Percentiles rank a stretch among this genome's conserved stretches.
Evolutionary conservation across 345 rosid genomes (phyloP).

Genomic region (Eucalyptus albens): DNA sequence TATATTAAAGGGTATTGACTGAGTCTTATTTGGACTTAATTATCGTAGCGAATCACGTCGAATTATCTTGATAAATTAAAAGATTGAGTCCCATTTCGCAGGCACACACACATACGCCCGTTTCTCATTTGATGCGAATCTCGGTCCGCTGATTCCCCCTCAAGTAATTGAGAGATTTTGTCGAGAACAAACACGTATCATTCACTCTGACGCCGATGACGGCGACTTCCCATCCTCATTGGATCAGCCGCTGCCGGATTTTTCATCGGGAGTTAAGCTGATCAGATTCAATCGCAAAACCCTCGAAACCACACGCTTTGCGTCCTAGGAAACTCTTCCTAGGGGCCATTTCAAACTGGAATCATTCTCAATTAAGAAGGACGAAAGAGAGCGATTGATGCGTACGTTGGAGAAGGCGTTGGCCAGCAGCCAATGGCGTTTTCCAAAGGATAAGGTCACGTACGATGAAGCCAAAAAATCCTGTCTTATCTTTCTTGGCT

Average conservation of each 20-base stretch:
- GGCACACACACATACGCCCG: neutral
- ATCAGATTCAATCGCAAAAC: neutral
- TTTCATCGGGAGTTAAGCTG: neutral
- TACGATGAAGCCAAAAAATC: neutral
- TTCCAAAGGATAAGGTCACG: neutral
- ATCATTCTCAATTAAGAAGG: neutral
- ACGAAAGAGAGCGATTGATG: neutral
- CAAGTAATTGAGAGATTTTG: too few species aligned
- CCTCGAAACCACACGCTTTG: neutral
- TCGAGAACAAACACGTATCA: too few species aligned
- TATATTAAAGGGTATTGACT: neutral
- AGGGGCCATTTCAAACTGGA: neutral
- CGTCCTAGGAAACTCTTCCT: too few species aligned
- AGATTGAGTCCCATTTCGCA: neutral
- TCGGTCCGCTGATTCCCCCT: neutral
- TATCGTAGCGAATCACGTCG: neutral
- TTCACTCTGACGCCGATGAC: neutral
- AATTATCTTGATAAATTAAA: neutral
- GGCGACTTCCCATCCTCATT: neutral
- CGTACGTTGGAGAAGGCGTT: neutral
- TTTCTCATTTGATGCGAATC: neutral
- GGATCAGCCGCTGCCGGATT: neutral
- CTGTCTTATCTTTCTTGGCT: neutral
- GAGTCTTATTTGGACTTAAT: neutral
- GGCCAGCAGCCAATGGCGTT: neutral